phyloP scores from a whole-genome alignment of 1,139 yeast genomes.

The Debaryomycetaceae sp. region DNA sequence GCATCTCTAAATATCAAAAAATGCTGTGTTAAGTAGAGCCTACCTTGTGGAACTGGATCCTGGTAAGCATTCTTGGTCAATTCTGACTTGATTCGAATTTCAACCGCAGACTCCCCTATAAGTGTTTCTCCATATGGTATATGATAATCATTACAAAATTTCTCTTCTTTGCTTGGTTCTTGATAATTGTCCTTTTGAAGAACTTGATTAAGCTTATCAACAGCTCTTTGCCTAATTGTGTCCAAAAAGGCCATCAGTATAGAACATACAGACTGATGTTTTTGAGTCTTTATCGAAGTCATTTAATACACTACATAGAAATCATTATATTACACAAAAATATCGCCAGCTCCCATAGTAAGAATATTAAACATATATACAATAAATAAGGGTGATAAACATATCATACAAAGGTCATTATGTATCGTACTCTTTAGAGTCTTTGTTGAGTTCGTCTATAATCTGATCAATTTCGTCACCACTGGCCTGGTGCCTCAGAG shows the following conservation, averaged over 20 bases:
- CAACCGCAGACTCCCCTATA: constrained; percentile 67
- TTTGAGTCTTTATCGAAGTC: background rate
- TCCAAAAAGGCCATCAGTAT: constrained; percentile 49
- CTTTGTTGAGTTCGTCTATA: background rate
- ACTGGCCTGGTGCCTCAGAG: background rate
- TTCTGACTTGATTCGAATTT: constrained; percentile 53
- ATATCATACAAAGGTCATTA: background rate
- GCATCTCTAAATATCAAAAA: constrained; percentile 73
- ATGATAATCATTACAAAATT: constrained; percentile 60
- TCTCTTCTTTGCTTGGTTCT: constrained; percentile 59
- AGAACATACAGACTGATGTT: background rate
- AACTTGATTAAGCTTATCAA: constrained; percentile 39
- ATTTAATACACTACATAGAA: background rate
- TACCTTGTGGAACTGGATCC: constrained; percentile 49
- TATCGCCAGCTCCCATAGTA: too few relatives aligned
- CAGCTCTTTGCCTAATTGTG: constrained; percentile 46
- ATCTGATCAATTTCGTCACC: background rate
- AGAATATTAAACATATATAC: too few relatives aligned
- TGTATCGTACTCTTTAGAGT: background rate
- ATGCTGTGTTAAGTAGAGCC: constrained; percentile 66
- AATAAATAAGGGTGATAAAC: too few relatives aligned
- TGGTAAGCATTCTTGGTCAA: constrained; percentile 22
- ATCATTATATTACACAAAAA: background rate
- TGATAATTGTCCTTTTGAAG: constrained; percentile 33
- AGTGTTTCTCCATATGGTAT: constrained; percentile 72